Base-by-base conservation (phyloP, 768 basidiomycete genomes). In the Mycena venus region DNA sequence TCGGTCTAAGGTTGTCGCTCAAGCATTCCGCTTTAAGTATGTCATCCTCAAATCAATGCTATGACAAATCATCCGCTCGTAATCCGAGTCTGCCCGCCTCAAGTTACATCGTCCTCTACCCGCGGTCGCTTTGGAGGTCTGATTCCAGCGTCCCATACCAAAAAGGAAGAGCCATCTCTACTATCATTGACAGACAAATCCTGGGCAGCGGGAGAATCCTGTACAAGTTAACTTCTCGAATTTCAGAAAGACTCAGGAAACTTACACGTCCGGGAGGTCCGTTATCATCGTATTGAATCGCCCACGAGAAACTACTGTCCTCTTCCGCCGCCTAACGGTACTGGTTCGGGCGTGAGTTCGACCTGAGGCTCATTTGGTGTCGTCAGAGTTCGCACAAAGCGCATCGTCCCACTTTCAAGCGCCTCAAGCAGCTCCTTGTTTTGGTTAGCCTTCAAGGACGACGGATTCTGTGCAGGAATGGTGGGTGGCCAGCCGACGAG, bases 401-500 rank as follows among this genome's bases (percentile, higher is more conserved):
- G 82, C 79, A 92, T 81, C 6, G 82, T 82, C 15, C 91, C 90
- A 58, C 78, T 85, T 56, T 86, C 82, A 51, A 92, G 80, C 59
- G 86, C 85, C 27, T 91, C 87, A 40, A 91, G 82, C 21, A 93
- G 78, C 14, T 80, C 78, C 77, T 87, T 89, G 80, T 92, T 92
- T 76, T 93, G 91, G 58, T 79, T 79, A 25, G 82, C 82, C 75
- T 90, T 90, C 65, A 93, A 80, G 12, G 87, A 82, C 32, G 92
- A 93, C 8, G 93, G 93, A 75, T 93, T 94, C 75, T 89, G 88
- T 27, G 83, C 80, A 9, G 92, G 92, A 27, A 94, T 86, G 34
- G 83, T 83, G 27, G 85, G 72, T 12, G 93, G 93, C 93, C 93
- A 94, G 49, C 93, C 93, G 17, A 90, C 84, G 55, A 93, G 80